Conservation (phyloP, 768 basidiomycete genomes). For the Tulasnella sp. region DNA sequence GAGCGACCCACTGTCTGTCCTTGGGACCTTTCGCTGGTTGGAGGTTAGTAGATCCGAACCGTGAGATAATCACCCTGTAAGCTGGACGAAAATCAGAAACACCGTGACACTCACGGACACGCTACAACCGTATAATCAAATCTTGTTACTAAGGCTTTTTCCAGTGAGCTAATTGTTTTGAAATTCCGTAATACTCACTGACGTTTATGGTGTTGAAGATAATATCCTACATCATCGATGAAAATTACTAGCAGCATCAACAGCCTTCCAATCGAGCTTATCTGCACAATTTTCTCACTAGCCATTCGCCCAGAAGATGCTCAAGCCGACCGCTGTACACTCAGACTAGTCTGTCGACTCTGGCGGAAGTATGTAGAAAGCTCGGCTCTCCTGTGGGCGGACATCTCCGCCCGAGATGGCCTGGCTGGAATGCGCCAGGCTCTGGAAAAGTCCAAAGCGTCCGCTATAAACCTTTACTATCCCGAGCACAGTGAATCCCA, state of each 20-base stretch:
- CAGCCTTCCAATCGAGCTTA: neutral
- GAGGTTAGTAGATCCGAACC: no score
- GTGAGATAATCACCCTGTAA: no score
- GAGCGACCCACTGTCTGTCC: no score
- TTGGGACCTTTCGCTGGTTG: no score
- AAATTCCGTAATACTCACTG: no score
- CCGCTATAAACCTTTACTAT: neutral
- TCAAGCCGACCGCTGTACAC: neutral
- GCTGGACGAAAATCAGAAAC: no score
- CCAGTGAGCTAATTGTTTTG: no score
- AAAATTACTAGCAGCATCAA: neutral
- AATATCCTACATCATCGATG: no score
- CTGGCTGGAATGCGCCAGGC: neutral
- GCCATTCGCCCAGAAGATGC: neutral
- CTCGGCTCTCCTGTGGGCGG: neutral
- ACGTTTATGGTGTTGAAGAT: no score
- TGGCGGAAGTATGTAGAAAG: neutral
- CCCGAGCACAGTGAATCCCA: neutral
- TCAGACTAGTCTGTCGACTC: neutral
- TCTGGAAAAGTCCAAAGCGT: neutral
- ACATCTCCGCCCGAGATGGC: neutral
- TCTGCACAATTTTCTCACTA: neutral
- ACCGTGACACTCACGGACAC: no score
- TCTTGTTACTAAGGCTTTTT: no score
- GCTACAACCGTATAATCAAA: no score